These are phyloP conservation scores for Sphagnum contortum DNA, from an alignment of 225 moss, liverwort and hornwort species.

Conservation along the genomic window DNA sequence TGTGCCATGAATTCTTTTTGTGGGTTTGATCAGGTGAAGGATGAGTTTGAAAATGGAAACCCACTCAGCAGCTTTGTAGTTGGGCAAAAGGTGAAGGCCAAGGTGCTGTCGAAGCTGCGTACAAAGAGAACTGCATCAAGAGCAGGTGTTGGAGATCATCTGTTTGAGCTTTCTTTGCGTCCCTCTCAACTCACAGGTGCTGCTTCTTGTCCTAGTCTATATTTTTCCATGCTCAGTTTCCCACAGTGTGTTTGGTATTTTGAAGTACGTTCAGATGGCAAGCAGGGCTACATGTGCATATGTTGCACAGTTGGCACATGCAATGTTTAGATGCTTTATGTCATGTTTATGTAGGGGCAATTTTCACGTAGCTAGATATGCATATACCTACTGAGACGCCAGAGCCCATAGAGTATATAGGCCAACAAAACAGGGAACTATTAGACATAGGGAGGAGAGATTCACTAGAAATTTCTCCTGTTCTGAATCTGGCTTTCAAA, in stretches of 20 bases:
- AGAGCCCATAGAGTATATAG: no score
- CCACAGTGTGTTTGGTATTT: neutral
- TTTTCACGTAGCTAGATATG: no score
- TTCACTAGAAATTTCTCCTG: no score
- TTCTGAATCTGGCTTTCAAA: no score
- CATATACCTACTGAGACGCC: no score
- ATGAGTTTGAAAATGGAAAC: conserved; percentile 58
- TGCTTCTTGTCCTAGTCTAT: neutral
- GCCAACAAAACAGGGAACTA: no score
- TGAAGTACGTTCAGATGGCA: conserved; percentile 22
- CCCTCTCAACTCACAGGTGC: conserved; percentile 82
- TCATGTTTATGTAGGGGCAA: no score
- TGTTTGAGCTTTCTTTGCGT: conserved; percentile 68
- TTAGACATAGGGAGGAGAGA: no score
- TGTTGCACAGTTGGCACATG: no score
- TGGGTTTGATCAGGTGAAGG: conserved; percentile 44
- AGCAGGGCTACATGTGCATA: conserved; percentile 8
- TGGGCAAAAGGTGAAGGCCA: conserved; percentile 69
- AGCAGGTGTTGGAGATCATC: conserved; percentile 31
- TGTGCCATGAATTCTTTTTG: no score
- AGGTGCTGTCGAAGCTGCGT: conserved; percentile 48
- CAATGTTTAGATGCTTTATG: no score
- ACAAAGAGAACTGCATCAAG: conserved; percentile 19
- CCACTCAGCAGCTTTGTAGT: conserved; percentile 52
- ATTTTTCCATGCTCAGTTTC: neutral